Base-by-base conservation (phyloP, 441 rosid species). In the Arabidopsis hybrid region DNA sequence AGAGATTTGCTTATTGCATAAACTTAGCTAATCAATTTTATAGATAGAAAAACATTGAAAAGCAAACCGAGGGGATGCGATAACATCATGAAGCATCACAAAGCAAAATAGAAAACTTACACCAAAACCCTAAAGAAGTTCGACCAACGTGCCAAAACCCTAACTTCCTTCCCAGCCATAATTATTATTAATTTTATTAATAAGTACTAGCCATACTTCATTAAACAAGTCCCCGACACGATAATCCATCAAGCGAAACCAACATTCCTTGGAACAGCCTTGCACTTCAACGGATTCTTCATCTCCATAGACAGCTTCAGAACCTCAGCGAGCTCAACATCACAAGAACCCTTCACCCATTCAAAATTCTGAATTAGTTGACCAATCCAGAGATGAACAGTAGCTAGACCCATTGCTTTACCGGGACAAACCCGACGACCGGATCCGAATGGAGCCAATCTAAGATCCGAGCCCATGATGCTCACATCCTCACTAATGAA, bases 361-460 rank as follows among this genome's bases (percentile, higher is more conserved):
- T 76, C 53, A 77, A 85, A 87, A 43, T 65, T 75, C 26, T 82
- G 87, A 26, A 85, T 80, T 55, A 85, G 8, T 47, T 85, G 88
- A 42, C 64, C 88, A 21, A 85, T 52, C 88, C 87, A 86, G 34
- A 86, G 72, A 58, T 80, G 78, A 29, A 83, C 87, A n/a, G 85
- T 83, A 0, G 85, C 78, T 31, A 86, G 57, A 42, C 88, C 90
- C 90, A 86, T 80, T n/a, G 87, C 71, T 72, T 85, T 86, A 6
- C 90, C 90, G 0, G 90, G 90, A 35, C 90, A 86, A 46, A 86
- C 88, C 67, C 90, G 83, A 46, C 90, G 79, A 31, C 90, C 90
- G 2, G 90, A 75, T 0, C 91, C 91, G 2, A 85, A 85, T 0
- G 89, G 88, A 31, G 89, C 87, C 75, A 87, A 53, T 73, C 91